phyloP scores from a whole-genome alignment of 345 rosid species.

The Salix viminalis region DNA sequence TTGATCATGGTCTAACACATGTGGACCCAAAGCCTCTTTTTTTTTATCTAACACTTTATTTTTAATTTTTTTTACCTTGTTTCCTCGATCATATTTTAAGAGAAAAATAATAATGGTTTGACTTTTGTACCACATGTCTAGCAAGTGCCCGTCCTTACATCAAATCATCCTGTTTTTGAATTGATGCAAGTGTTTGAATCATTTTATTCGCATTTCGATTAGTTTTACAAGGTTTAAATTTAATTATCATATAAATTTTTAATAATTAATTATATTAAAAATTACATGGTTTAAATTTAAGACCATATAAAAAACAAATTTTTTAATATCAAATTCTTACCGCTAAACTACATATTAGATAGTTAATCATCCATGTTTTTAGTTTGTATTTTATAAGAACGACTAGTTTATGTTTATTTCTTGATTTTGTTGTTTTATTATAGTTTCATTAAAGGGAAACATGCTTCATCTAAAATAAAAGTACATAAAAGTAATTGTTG shows the following conservation, averaged over 20 bases:
- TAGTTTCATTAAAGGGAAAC: not conserved
- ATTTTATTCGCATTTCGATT: too few relatives aligned
- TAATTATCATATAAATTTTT: too few relatives aligned
- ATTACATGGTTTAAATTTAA: too few relatives aligned
- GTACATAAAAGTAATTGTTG: too few relatives aligned
- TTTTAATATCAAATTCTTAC: too few relatives aligned
- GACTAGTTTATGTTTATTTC: not conserved
- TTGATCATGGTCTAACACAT: not conserved
- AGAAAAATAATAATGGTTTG: not conserved
- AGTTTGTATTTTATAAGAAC: too few relatives aligned
- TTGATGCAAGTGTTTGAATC: too few relatives aligned
- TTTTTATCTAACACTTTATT: conserved; percentile 2
- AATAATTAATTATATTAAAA: too few relatives aligned
- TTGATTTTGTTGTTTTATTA: not conserved
- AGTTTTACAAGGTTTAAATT: too few relatives aligned
- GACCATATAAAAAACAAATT: too few relatives aligned
- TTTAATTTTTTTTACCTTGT: not conserved
- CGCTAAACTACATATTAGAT: too few relatives aligned
- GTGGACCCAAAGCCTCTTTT: conserved; percentile 5
- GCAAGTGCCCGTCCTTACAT: conserved; percentile 18
- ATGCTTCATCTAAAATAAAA: not conserved
- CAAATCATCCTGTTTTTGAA: not conserved
- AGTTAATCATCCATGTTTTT: too few relatives aligned
- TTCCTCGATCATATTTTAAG: not conserved
- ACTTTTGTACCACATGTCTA: conserved; percentile 25